Evolutionary conservation across 164 flowering plant species (phyloP).

Genomic region (Annona cherimola): DNA sequence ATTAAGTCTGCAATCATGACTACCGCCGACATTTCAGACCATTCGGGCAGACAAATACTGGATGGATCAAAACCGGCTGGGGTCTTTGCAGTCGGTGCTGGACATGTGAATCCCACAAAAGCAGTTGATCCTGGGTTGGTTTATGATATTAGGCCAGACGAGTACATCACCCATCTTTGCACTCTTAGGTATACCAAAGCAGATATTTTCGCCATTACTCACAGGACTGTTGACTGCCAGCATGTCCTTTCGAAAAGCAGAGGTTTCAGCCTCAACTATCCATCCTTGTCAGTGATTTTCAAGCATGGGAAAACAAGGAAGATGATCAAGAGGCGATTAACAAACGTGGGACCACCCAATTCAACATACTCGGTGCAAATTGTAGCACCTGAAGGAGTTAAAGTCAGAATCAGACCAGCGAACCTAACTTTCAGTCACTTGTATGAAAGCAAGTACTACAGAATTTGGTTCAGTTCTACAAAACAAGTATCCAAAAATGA

Average conservation of each 20-base stretch:
- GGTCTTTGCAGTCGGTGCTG: conserved; percentile 73
- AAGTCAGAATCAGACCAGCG: conserved; percentile 56
- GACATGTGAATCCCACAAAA: conserved; percentile 78
- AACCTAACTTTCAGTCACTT: conserved; percentile 41
- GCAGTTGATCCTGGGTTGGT: conserved; percentile 79
- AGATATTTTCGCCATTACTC: conserved; percentile 63
- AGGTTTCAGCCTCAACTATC: conserved; percentile 85
- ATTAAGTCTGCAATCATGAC: conserved; percentile 89
- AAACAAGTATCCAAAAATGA: conserved; percentile 22
- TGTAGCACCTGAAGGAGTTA: conserved; percentile 67
- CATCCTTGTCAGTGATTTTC: conserved; percentile 69
- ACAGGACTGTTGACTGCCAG: conserved; percentile 63
- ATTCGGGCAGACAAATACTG: conserved; percentile 52
- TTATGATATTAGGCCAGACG: conserved; percentile 65
- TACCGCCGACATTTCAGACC: conserved; percentile 58
- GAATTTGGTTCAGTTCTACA: conserved; percentile 51
- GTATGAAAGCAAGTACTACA: conserved; percentile 56
- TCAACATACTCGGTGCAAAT: conserved; percentile 69
- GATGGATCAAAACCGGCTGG: conserved; percentile 63
- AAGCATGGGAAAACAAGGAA: conserved; percentile 36
- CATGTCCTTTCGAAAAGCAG: conserved; percentile 37
- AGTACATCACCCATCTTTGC: conserved; percentile 74
- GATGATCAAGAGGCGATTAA: conserved; percentile 49
- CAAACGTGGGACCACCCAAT: conserved; percentile 75
- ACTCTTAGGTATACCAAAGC: conserved; percentile 53